Conservation (phyloP, 2,329 filamentous ascomycete genomes). For the Pseudogymnoascus sp. region DNA sequence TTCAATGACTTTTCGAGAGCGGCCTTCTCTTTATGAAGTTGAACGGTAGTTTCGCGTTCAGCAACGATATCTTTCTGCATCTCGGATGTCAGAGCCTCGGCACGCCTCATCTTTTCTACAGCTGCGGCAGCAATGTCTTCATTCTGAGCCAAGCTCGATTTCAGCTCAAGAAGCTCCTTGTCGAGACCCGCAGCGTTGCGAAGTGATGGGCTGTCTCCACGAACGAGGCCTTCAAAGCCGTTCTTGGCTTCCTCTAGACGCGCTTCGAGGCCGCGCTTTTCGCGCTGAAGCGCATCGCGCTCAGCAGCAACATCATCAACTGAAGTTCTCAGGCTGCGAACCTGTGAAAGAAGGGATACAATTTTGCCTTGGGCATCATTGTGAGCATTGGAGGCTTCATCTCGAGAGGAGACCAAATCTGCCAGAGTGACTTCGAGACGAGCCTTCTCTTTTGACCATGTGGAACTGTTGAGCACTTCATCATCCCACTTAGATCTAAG, state of each 20-base stretch:
- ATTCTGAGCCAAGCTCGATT: slow-evolving; percentile 79
- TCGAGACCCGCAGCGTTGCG: slow-evolving; percentile 84
- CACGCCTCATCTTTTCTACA: slow-evolving; percentile 92
- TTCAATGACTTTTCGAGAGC: slow-evolving; percentile 81
- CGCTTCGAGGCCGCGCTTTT: slow-evolving; percentile 83
- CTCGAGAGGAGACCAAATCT: slow-evolving; percentile 80
- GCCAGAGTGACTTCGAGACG: slow-evolving; percentile 82
- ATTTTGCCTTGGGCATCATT: slow-evolving; percentile 93
- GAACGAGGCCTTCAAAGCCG: slow-evolving; percentile 78
- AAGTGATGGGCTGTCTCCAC: slow-evolving; percentile 76
- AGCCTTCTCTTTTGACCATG: slow-evolving; percentile 96
- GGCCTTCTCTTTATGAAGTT: slow-evolving; percentile 84
- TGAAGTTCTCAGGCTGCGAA: slow-evolving; percentile 70
- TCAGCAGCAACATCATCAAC: slow-evolving; percentile 82
- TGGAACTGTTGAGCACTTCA: slow-evolving; percentile 93
- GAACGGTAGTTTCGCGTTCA: slow-evolving; percentile 73
- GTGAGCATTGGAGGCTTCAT: slow-evolving; percentile 87
- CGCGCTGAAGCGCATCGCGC: slow-evolving; percentile 72
- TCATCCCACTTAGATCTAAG: slow-evolving; percentile 96
- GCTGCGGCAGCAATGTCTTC: slow-evolving; percentile 87
- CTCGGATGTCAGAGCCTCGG: slow-evolving; percentile 78
- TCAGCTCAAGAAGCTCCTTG: slow-evolving; percentile 81
- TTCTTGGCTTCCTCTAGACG: slow-evolving; percentile 80
- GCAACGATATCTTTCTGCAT: slow-evolving; percentile 85
- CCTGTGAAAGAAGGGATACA: slow-evolving; percentile 81